Conservation (phyloP, 108 stramenopile genomes). For the Bacterosira constricta region DNA sequence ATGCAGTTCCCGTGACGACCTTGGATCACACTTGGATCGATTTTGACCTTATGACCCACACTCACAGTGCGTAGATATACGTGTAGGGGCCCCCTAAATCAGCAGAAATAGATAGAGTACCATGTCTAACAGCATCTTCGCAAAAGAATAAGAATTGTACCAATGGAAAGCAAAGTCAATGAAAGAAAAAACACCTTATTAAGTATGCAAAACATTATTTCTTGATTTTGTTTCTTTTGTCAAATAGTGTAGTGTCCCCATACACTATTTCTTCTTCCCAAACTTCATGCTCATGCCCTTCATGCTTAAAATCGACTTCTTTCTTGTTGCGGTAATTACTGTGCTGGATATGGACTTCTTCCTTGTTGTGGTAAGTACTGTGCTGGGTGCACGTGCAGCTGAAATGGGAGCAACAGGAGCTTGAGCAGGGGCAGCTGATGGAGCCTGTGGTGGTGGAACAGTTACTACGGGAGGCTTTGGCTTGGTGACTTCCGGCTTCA, state of each 20-base stretch:
- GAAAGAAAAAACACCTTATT: background rate
- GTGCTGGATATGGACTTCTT: conserved; percentile 3
- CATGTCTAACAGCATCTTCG: background rate
- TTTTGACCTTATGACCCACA: too few relatives aligned
- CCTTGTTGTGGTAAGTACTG: background rate
- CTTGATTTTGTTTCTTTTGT: too few relatives aligned
- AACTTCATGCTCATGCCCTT: background rate
- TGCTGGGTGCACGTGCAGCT: background rate
- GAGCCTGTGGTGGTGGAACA: background rate
- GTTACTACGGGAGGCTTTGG: too few relatives aligned
- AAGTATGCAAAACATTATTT: too few relatives aligned
- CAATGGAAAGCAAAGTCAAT: background rate
- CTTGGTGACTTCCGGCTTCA: background rate
- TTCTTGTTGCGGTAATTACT: background rate
- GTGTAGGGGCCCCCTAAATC: background rate
- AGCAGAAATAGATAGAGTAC: background rate
- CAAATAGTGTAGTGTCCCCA: too few relatives aligned
- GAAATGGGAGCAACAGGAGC: background rate
- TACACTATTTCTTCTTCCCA: conserved; percentile 12
- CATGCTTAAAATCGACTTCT: conserved; percentile 2
- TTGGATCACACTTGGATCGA: too few relatives aligned
- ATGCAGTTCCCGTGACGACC: too few relatives aligned
- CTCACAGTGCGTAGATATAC: background rate
- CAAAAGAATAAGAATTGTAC: background rate
- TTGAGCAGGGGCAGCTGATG: background rate